Evolutionary conservation across 2,329 filamentous ascomycete species (phyloP).

Genomic region (Talaromyces sp.): DNA sequence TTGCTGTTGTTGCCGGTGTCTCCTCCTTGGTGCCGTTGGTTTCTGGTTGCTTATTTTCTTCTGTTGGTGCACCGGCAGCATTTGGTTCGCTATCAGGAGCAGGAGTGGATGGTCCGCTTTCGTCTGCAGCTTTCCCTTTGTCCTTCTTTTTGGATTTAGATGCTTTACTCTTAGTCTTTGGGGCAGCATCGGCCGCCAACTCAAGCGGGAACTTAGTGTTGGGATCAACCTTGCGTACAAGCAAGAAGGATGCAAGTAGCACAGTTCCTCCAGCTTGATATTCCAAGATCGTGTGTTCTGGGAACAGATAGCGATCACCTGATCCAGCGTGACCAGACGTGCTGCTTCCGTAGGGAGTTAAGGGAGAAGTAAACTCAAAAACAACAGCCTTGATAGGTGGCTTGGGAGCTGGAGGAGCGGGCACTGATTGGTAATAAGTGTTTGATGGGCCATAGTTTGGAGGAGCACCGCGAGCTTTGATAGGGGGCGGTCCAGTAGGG

Average conservation of each 20-base stretch:
- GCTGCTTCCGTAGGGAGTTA: conserved; percentile 41
- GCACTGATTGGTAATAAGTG: conserved; percentile 32
- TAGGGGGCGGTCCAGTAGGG: conserved; percentile 28
- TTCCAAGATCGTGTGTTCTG: conserved; percentile 49
- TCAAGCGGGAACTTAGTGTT: conserved; percentile 40
- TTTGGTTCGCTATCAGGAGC: conserved; percentile 16
- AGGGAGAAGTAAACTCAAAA: conserved; percentile 46
- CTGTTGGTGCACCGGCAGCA: background rate
- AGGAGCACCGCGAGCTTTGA: conserved; percentile 34
- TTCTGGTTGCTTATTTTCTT: conserved; percentile 17
- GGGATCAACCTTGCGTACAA: conserved; percentile 43
- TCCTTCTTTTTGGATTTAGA: conserved; percentile 40
- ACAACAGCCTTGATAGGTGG: conserved; percentile 46
- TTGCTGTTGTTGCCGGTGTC: conserved; percentile 11
- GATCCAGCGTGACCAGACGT: conserved; percentile 41
- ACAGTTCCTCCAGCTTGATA: conserved; percentile 45
- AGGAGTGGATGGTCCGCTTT: conserved; percentile 20
- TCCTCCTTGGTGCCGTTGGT: conserved; percentile 19
- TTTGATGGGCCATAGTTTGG: conserved; percentile 33
- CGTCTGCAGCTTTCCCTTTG: conserved; percentile 22
- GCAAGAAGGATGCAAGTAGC: conserved; percentile 48
- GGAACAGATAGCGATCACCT: conserved; percentile 49
- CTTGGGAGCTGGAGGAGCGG: conserved; percentile 35
- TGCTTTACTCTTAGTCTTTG: conserved; percentile 28
- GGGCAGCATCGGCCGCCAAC: conserved; percentile 28